Evolutionary conservation across 2,329 filamentous ascomycete species (phyloP).

Genomic region (Ceratocystis albifundus): DNA sequence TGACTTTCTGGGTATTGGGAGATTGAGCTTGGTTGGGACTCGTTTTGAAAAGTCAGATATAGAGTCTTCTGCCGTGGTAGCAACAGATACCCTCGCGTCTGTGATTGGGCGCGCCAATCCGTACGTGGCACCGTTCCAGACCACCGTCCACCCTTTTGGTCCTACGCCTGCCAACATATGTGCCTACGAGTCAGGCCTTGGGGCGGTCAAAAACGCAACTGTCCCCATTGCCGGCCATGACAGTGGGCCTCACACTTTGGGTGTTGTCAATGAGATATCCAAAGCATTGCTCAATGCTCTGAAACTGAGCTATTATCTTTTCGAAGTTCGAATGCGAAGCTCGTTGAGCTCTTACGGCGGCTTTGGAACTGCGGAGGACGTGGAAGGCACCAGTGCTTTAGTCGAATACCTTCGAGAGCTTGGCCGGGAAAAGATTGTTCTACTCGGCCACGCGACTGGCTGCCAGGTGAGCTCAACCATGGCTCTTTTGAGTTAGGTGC

Average conservation of each 20-base stretch:
- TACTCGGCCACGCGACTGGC: conserved; percentile 49
- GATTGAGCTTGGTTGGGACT: too few relatives aligned
- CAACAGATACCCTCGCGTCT: too few relatives aligned
- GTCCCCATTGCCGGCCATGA: conserved; percentile 60
- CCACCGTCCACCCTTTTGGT: conserved; percentile 37
- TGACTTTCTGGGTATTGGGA: too few relatives aligned
- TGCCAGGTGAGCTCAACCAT: conserved; percentile 36
- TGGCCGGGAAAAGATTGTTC: conserved; percentile 40
- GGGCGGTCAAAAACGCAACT: conserved; percentile 43
- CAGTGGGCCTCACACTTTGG: conserved; percentile 55
- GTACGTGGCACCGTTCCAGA: conserved; percentile 31
- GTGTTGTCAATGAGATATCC: conserved; percentile 43
- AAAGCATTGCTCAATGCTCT: conserved; percentile 32
- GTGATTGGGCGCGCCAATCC: too few relatives aligned
- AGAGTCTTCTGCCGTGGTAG: too few relatives aligned
- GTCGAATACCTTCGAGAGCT: conserved; percentile 44
- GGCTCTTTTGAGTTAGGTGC: background rate
- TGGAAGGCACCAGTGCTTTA: conserved; percentile 41
- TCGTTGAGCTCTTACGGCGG: conserved; percentile 44
- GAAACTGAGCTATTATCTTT: conserved; percentile 40
- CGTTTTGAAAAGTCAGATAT: too few relatives aligned
- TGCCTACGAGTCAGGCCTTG: conserved; percentile 40
- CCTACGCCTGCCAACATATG: conserved; percentile 33
- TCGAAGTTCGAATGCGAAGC: conserved; percentile 45
- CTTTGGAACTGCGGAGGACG: conserved; percentile 40